Evolutionary conservation across 1,284 basidiomycete species (phyloP).

Genomic region (Cryptococcus neoformans): DNA sequence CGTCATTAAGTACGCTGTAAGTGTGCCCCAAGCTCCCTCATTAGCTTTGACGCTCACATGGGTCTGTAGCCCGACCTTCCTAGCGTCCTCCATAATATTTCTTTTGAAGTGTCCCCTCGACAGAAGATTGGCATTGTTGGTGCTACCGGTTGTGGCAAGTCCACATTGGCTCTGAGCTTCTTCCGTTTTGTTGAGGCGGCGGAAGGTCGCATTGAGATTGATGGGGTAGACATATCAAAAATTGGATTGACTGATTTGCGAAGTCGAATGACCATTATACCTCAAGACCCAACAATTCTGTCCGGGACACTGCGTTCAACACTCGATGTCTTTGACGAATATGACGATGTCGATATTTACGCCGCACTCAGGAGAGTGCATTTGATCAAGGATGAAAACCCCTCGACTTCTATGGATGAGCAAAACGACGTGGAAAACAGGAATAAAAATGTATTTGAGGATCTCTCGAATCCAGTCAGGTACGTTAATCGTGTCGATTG

Average conservation of each 20-base stretch:
- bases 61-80: constrained; percentile 58
- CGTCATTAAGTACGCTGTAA: constrained; percentile 79
- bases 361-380: constrained; percentile 85
- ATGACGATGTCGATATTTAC: constrained; percentile 78
- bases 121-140: constrained; percentile 79
- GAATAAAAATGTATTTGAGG: constrained; percentile 80
- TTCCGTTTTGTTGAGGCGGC: constrained; percentile 94
- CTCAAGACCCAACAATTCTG: constrained; percentile 89
- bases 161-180: constrained; percentile 85
- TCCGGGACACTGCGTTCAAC: constrained; percentile 82
- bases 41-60: neutral
- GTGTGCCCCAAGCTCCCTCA: constrained; percentile 34
- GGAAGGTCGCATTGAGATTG: constrained; percentile 76
- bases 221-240: constrained; percentile 76
- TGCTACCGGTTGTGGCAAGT: constrained; percentile 71
- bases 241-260: constrained; percentile 87
- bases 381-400: constrained; percentile 56
- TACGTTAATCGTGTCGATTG: constrained; percentile 54
- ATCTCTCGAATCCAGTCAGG: constrained; percentile 72
- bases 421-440: constrained; percentile 55
- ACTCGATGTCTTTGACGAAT: constrained; percentile 87
- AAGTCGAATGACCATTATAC: constrained; percentile 78
- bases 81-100: constrained; percentile 76
- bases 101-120: constrained; percentile 65
- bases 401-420: constrained; percentile 48